Base-by-base conservation (phyloP, 1,284 basidiomycete species). In the Ceratobasidium sp. region DNA sequence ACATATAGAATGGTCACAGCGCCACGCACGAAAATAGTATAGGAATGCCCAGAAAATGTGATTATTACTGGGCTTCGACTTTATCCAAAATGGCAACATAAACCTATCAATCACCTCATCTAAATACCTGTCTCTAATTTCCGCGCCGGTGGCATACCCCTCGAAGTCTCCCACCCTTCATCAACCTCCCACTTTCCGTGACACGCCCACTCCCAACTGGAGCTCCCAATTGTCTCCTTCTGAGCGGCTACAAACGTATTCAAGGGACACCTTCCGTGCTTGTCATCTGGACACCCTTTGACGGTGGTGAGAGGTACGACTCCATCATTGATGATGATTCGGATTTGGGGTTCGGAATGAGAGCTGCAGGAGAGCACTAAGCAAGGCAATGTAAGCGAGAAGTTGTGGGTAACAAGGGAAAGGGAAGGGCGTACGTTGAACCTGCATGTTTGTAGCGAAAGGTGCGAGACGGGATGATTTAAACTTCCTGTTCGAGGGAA, bases 281-380 rank as follows among this genome's bases (percentile, higher is more conserved):
- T 86, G 81, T 90, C 84, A 0, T 81, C 84, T 42, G 92, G 90
- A 81, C 95, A 97, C 1, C 93, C 94, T 28, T 88, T 86, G 82
- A 95, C 89, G 49, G 92, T 90, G 1, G 92, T 92, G 53, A 97
- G 88, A 0, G 97, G 95, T 0, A 91, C 89, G 1, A 97, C 94
- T 3, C 94, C 96, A 83, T 98, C 97, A 86, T 97, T 97, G 84
- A 96, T 90, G 83, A 94, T 90, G 75, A 94, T 87, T 5, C 95
- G 92, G 80, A 96, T 92, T 82, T 95, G 94, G 0, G 84, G 86
- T 33, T 64, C 49, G 40, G 88, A 89, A 0, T 89, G 86, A 5
- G 85, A 79, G 9, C 86, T 84, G 83, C 92, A 83, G 18, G 81
- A 80, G 13, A 93, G 81, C 88, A 88, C 9, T 93, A 85, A 9